phyloP scores from a whole-genome alignment of 768 basidiomycete genomes.

The Mycena kentingensis region DNA sequence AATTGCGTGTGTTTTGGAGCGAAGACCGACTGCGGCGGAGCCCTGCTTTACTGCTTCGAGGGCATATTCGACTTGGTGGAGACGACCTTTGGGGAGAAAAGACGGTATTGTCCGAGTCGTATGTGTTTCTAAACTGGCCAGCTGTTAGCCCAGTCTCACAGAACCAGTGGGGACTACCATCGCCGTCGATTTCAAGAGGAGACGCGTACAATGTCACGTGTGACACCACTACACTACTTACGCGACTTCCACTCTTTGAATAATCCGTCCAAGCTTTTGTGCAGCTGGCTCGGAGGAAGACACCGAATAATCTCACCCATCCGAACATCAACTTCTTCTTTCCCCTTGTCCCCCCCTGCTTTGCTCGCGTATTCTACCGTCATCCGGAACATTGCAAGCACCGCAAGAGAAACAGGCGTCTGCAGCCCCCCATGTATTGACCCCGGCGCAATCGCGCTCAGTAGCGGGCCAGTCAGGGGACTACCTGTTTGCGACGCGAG shows the following conservation, averaged over 20 bases:
- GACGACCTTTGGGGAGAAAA: conserved; percentile 94
- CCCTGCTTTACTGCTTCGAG: conserved; percentile 99
- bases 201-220: conserved; percentile 4
- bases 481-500: conserved; percentile 66
- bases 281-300: conserved; percentile 83
- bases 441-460: conserved; percentile 69
- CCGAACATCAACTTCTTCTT: conserved; percentile 69
- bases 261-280: conserved; percentile 91
- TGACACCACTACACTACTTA: not conserved
- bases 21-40: conserved; percentile 95
- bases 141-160: not conserved
- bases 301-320: conserved; percentile 89
- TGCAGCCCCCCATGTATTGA: conserved; percentile 87
- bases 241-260: conserved; percentile 81
- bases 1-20: conserved; percentile 93
- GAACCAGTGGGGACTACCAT: conserved; percentile 35
- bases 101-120: conserved; percentile 98
- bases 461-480: conserved; percentile 69
- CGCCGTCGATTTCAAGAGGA: conserved; percentile 21
- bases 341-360: conserved; percentile 66
- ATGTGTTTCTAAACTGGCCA: conserved; percentile 91
- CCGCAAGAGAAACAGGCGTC: conserved; percentile 91
- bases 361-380: conserved; percentile 79
- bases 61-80: conserved; percentile 98
- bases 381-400: conserved; percentile 88